Conservation (phyloP, 2,329 filamentous ascomycete species). For the Cordyceps sp. region DNA sequence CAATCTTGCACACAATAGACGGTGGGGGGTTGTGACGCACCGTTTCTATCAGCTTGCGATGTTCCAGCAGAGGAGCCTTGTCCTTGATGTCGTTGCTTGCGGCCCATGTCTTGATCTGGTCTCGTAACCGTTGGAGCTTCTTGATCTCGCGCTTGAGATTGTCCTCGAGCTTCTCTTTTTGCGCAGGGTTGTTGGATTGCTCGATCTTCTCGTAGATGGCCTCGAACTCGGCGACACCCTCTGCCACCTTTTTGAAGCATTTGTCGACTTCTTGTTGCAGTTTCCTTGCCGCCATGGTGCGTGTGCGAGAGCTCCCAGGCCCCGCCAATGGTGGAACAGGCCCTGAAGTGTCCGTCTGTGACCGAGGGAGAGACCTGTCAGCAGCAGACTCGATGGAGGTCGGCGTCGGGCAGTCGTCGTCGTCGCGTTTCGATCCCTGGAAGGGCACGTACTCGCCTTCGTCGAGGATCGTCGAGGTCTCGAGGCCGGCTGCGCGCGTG, state of each 20-base stretch:
- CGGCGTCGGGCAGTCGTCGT: too few relatives aligned
- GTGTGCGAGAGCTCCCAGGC: conserved; percentile 2
- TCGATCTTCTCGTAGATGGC: conserved; percentile 96
- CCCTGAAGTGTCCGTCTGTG: too few relatives aligned
- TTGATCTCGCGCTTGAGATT: conserved; percentile 99
- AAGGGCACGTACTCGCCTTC: too few relatives aligned
- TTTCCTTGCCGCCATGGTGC: conserved; percentile 83
- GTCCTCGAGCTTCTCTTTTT: conserved; percentile 97
- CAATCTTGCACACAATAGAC: background rate
- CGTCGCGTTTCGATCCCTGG: too few relatives aligned
- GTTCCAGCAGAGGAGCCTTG: conserved; percentile 85
- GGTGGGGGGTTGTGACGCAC: conserved; percentile 32
- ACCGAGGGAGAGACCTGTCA: background rate
- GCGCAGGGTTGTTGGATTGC: conserved; percentile 76
- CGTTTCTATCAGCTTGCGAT: conserved; percentile 93
- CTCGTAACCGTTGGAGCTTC: conserved; percentile 91
- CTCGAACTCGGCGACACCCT: conserved; percentile 86
- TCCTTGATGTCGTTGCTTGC: conserved; percentile 99
- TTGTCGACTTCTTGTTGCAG: conserved; percentile 97
- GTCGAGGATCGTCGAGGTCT: too few relatives aligned
- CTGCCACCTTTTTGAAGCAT: conserved; percentile 95
- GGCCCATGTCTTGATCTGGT: conserved; percentile 99
- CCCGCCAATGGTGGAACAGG: background rate
- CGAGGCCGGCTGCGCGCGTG: too few relatives aligned
- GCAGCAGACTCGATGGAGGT: too few relatives aligned